Base-by-base conservation (phyloP, 306 rosid species). In the Spatholobus suberectus region DNA sequence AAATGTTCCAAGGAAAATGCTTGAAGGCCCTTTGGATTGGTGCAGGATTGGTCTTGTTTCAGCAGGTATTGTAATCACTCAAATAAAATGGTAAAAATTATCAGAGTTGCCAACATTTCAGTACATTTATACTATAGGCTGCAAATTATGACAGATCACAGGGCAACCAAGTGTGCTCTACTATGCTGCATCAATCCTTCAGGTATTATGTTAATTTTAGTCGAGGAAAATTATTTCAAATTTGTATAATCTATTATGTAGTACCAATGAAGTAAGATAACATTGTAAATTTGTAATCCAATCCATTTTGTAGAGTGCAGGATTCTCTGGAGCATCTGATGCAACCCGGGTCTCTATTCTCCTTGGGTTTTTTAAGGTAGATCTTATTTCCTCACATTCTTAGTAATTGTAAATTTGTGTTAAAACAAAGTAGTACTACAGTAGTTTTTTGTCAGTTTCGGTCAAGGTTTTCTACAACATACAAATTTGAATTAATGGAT, bases 131-230 rank as follows among this genome's bases (percentile, higher is more conserved):
- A 46, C 57, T 44, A 41, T 46, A 18, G 44, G 27, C 46, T 84
- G 58, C 76, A 76, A 77, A 46, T 82, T 44, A 40, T 86, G 87
- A 69, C 97, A 95, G 99, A 94, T 96, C 82, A 96, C 99, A 29
- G 98, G 99, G 67, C 99, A 96, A 84, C 99, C 99, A 38, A 96
- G 99, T 79, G 99, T 96, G 82, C 90, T 96, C 21, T 96, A 96
- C 88, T 96, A 96, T 88, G 98, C 99, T 63, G 87, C 91, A 70
- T 86, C 99, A 17, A 94, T 96, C 88, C 89, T 96, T 78, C 94
- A 92, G 99, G 98, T 96, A 90, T 57, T 70, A 41, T 80, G 34
- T 75, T 85, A 81, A 69, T 78, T 77, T 82, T 43, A 71, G 40
- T 54, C 13, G 55, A 73, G 80, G 66, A 23, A 76, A 83, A 76